These are phyloP conservation scores for Sarocladium kiliense DNA, from an alignment of 2,329 filamentous ascomycete genomes.

Conservation along the genomic window DNA sequence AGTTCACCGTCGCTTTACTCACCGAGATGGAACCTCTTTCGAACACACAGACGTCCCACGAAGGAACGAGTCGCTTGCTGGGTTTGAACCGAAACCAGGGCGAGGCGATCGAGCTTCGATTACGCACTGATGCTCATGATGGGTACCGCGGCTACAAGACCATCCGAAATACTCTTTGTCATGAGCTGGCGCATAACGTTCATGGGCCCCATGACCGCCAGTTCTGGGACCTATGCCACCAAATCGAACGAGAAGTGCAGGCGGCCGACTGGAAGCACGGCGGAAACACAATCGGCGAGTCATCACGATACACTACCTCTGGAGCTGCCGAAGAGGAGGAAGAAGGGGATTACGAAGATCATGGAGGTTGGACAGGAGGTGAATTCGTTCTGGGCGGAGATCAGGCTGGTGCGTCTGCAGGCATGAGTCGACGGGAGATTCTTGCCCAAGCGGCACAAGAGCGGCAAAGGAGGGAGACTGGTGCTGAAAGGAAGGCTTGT, in stretches of 20 bases:
- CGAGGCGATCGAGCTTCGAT: slow-evolving; percentile 81
- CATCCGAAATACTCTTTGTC: slow-evolving; percentile 86
- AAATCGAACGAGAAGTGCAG: slow-evolving; percentile 84
- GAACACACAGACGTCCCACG: slow-evolving; percentile 67
- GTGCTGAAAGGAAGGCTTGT: slow-evolving; percentile 26
- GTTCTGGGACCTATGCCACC: slow-evolving; percentile 85
- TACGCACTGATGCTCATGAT: slow-evolving; percentile 91
- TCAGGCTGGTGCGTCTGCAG: slow-evolving; percentile 36
- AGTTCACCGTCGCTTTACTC: slow-evolving; percentile 77
- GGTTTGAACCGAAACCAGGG: slow-evolving; percentile 85
- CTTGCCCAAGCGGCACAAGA: slow-evolving; percentile 50
- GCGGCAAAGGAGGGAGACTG: slow-evolving; percentile 27
- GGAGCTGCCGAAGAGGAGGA: slow-evolving; percentile 39
- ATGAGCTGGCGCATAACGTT: slow-evolving; percentile 92
- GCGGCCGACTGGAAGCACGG: slow-evolving; percentile 70
- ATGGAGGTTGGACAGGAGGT: slow-evolving; percentile 73
- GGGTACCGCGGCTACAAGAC: slow-evolving; percentile 91
- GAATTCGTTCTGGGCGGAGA: slow-evolving; percentile 67
- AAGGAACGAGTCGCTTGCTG: slow-evolving; percentile 68
- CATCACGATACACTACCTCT: slow-evolving; percentile 53
- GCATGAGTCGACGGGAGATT: slow-evolving; percentile 66
- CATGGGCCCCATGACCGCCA: slow-evolving; percentile 75
- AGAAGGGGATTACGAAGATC: slow-evolving; percentile 56
- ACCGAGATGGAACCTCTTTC: slow-evolving; percentile 93
- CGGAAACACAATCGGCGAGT: slow-evolving; percentile 61